Conservation (phyloP, 139 green algal species). For the Chlorella sp. region DNA sequence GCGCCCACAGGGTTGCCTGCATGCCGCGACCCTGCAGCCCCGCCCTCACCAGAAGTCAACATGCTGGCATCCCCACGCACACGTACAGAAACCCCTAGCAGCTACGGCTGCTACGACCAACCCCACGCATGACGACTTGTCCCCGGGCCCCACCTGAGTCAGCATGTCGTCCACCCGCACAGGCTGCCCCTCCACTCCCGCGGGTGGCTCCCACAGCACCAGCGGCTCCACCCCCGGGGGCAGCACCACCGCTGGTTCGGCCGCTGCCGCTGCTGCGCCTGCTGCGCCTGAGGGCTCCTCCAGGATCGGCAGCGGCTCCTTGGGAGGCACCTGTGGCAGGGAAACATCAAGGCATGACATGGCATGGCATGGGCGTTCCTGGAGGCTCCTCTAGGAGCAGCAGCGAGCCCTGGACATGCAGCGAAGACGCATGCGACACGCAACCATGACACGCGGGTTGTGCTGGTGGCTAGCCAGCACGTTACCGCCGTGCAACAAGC, state of each 20-base stretch:
- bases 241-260: constrained; percentile 42
- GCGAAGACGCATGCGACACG: too few relatives aligned
- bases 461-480: too few relatives aligned
- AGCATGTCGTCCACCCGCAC: constrained; percentile 90
- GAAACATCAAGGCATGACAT: too few relatives aligned
- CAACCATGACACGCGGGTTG: too few relatives aligned
- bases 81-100: neutral
- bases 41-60: neutral
- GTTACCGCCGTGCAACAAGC: too few relatives aligned
- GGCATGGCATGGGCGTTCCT: too few relatives aligned
- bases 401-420: too few relatives aligned
- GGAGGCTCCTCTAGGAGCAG: too few relatives aligned
- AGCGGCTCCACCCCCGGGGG: constrained; percentile 73
- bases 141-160: constrained; percentile 40
- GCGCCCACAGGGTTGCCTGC: neutral
- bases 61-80: neutral
- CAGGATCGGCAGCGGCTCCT: neutral
- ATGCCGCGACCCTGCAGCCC: neutral
- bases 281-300: neutral
- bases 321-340: neutral
- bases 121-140: neutral
- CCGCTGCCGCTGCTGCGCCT: neutral
- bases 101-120: too few relatives aligned
- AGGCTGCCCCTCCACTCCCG: constrained; percentile 16
- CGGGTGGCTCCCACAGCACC: constrained; percentile 76